These are phyloP conservation scores for Coprinellus micaceus DNA, from an alignment of 768 basidiomycete genomes.

Conservation along the genomic window DNA sequence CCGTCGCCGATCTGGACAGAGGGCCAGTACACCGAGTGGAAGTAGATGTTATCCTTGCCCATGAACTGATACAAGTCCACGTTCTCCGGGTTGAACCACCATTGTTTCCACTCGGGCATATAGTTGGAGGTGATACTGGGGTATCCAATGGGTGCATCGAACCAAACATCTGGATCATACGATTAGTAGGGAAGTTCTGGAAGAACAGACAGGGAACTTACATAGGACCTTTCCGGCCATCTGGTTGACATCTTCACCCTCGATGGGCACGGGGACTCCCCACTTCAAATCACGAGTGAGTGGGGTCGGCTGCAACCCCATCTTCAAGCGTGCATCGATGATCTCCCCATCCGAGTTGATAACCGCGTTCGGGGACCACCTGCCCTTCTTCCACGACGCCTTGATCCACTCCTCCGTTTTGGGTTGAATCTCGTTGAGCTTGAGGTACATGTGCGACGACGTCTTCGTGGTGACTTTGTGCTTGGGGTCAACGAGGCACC, in stretches of 20 bases:
- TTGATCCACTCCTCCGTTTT: slow-evolving; percentile 86
- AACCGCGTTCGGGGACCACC: slow-evolving; percentile 91
- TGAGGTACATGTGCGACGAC: slow-evolving; percentile 90
- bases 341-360: slow-evolving; percentile 86
- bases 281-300: slow-evolving; percentile 92
- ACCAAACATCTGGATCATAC: slow-evolving; percentile 79
- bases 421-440: slow-evolving; percentile 79
- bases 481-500: slow-evolving; percentile 81
- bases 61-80: slow-evolving; percentile 97
- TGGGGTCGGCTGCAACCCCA: slow-evolving; percentile 83
- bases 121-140: slow-evolving; percentile 95
- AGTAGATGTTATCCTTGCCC: slow-evolving; percentile 99
- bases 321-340: slow-evolving; percentile 83
- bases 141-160: slow-evolving; percentile 96
- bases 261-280: slow-evolving; percentile 91
- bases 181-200: too few species aligned
- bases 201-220: slow-evolving; percentile 38
- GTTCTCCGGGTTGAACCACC: slow-evolving; percentile 93
- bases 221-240: slow-evolving; percentile 96
- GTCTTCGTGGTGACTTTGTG: slow-evolving; percentile 73
- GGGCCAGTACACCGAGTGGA: slow-evolving; percentile 96
- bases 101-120: slow-evolving; percentile 90
- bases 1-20: slow-evolving; percentile 87
- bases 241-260: slow-evolving; percentile 70
- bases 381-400: slow-evolving; percentile 70